These are phyloP conservation scores for Novymonas esmeraldas DNA, from an alignment of 208 protist genomes.

Conservation along the genomic window DNA sequence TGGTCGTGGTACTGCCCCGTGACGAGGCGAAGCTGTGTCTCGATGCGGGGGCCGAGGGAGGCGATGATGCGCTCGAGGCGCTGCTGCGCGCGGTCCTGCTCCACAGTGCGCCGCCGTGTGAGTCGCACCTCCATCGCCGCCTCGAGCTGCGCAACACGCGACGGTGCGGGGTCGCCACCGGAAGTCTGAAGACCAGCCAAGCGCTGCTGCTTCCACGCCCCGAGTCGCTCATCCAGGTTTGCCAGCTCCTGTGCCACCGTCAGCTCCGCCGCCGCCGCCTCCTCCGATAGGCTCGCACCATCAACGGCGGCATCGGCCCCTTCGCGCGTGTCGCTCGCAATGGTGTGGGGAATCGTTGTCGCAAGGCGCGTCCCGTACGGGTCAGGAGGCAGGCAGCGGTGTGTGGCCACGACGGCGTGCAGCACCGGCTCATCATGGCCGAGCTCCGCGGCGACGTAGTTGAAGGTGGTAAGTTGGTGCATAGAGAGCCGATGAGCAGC, in stretches of 20 bases:
- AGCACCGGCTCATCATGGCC: slow-evolving; percentile 21
- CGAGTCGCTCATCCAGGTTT: slow-evolving; percentile 11
- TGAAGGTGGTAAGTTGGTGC: slow-evolving; percentile 27
- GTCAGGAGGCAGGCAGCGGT: slow-evolving; percentile 16
- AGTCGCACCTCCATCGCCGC: slow-evolving; percentile 51
- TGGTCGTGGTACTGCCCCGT: neutral
- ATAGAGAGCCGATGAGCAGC: slow-evolving; percentile 2
- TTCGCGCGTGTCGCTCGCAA: neutral
- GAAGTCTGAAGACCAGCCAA: slow-evolving; percentile 24
- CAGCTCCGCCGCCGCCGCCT: neutral
- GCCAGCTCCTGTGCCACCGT: slow-evolving; percentile 27
- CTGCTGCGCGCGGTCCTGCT: slow-evolving; percentile 60
- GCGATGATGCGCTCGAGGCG: slow-evolving; percentile 50
- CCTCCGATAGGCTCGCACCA: neutral
- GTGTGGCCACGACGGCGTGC: slow-evolving; percentile 34
- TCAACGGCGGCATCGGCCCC: neutral
- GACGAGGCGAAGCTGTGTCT: slow-evolving; percentile 1
- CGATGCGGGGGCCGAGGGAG: slow-evolving; percentile 33
- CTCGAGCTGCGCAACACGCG: slow-evolving; percentile 18
- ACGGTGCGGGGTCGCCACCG: neutral
- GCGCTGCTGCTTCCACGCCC: slow-evolving; percentile 38
- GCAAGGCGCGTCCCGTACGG: neutral
- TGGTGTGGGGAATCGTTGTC: slow-evolving; percentile 26
- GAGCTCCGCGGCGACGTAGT: slow-evolving; percentile 28
- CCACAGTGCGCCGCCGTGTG: slow-evolving; percentile 24